Evolutionary conservation across 257 asterid species (phyloP), one percentile per base, ranked within the genome.

Genomic region (Salvia rosmarinus): DNA sequence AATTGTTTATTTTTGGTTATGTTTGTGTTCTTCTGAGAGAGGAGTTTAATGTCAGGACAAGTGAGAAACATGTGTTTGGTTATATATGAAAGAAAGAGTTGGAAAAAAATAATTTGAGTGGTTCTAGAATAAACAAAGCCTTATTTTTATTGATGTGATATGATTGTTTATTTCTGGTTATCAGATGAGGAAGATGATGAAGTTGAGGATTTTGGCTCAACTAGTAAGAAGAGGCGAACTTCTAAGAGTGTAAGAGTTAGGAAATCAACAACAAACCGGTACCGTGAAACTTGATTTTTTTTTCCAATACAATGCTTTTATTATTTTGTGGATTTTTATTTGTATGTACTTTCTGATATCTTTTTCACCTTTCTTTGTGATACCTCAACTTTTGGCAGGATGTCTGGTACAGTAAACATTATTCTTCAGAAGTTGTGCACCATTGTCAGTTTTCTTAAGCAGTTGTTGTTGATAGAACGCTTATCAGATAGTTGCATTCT

Each of bases 391-490:
- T 62, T 66, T 75, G 67, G 62, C 82, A 95, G 99, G 81, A 85
- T 83, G 82, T 82, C 95, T 71, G 68, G 90, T 63, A 77, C 89
- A 10, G 95, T 87, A 78, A 87, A 84, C 83, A 81, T 58, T 75
- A 82, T 95, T 82, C 89, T 92, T 65, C 98, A 91, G 90, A 95
- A 95, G 82, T 81, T 91, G 87, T 92, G 98, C 82, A 90, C 95
- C 70, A 84, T 95, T 74, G 88, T 95, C 83, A 85, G 89, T 76
- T 89, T 85, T 84, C 85, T 95, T 46, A 86, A 86, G 88, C 95
- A 91, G 78, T 80, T 95, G 76, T 79, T 92, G 84, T 81, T 84
- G 39, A 82, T 89, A 67, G 99, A 91, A 86, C 93, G 93, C 75
- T 87, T 95, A 50, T 85, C 99, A 40, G 99, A 95, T 81, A 88